Evolutionary conservation across 2,329 filamentous ascomycete species (phyloP).

Genomic region (Lithohypha guttulata): DNA sequence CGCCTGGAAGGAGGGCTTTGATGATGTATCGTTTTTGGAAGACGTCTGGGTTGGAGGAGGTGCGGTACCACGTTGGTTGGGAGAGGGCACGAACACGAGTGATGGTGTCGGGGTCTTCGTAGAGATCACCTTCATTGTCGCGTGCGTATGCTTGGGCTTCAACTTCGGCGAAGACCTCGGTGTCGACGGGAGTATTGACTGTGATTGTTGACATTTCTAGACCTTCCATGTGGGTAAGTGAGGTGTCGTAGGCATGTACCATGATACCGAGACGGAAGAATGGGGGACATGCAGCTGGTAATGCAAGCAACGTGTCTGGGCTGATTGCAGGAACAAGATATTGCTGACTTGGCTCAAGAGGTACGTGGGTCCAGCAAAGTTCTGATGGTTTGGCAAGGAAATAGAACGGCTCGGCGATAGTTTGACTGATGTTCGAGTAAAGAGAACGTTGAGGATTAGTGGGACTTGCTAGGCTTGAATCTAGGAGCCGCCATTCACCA

Average conservation of each 20-base stretch:
- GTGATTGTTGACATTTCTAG: slow-evolving; percentile 88
- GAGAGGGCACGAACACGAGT: slow-evolving; percentile 77
- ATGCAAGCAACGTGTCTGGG: slow-evolving; percentile 71
- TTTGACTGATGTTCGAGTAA: slow-evolving; percentile 63
- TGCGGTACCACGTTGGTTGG: slow-evolving; percentile 82
- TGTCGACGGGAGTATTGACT: slow-evolving; percentile 74
- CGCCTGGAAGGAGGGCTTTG: slow-evolving; percentile 82
- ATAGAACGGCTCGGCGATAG: slow-evolving; percentile 76
- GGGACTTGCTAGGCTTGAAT: slow-evolving; percentile 82
- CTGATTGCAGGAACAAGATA: slow-evolving; percentile 84
- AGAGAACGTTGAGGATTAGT: slow-evolving; percentile 70
- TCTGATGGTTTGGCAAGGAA: slow-evolving; percentile 84
- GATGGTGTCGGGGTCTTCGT: slow-evolving; percentile 72
- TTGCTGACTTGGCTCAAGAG: slow-evolving; percentile 76
- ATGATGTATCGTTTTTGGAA: slow-evolving; percentile 76
- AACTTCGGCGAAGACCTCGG: slow-evolving; percentile 86
- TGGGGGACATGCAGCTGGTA: slow-evolving; percentile 75
- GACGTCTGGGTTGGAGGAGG: slow-evolving; percentile 28
- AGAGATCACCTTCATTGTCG: slow-evolving; percentile 81
- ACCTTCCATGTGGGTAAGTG: slow-evolving; percentile 72
- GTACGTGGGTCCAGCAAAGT: slow-evolving; percentile 91
- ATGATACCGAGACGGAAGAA: slow-evolving; percentile 76
- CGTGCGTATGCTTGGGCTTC: slow-evolving; percentile 70
- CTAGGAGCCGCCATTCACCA: slow-evolving; percentile 91
- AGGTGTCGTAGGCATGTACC: slow-evolving; percentile 85